phyloP scores from a whole-genome alignment of 2,329 filamentous ascomycete species.

The Trichoderma aggressivum region DNA sequence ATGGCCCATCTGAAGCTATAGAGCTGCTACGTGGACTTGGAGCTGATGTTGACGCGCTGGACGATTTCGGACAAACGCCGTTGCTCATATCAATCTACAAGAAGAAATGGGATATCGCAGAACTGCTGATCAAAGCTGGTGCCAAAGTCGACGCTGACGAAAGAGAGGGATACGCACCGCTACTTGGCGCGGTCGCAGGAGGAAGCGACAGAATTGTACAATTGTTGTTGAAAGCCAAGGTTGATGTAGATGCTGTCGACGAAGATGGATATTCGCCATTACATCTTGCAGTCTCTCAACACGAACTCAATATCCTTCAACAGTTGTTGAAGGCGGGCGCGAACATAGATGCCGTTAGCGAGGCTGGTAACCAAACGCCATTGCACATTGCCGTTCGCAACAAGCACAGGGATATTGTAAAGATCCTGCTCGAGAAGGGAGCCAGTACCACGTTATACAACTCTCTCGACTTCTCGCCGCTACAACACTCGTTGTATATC shows the following conservation, averaged over 20 bases:
- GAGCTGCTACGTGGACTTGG: not conserved
- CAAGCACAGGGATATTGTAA: rapidly evolving
- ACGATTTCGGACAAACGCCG: not conserved
- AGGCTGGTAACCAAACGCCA: not conserved
- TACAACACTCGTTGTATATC: not conserved
- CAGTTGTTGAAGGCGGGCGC: not conserved
- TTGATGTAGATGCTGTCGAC: not conserved
- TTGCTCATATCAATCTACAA: not conserved
- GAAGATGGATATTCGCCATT: not conserved
- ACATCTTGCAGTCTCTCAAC: not conserved
- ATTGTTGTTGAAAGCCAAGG: not conserved
- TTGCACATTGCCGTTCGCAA: not conserved
- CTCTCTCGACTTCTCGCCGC: not conserved
- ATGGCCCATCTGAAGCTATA: not conserved
- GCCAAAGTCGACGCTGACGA: not conserved
- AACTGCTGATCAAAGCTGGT: not conserved
- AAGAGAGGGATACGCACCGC: not conserved
- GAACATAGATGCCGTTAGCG: not conserved
- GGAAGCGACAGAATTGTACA: not conserved
- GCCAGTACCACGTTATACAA: not conserved
- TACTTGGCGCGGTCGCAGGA: not conserved
- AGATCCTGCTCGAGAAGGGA: not conserved
- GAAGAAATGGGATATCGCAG: not conserved
- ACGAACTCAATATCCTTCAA: not conserved
- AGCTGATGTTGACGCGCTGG: not conserved